Percentiles rank a stretch among this genome's conserved stretches.
phyloP scores from a whole-genome alignment of 768 basidiomycete species.

The Fomitopsis pulvina region DNA sequence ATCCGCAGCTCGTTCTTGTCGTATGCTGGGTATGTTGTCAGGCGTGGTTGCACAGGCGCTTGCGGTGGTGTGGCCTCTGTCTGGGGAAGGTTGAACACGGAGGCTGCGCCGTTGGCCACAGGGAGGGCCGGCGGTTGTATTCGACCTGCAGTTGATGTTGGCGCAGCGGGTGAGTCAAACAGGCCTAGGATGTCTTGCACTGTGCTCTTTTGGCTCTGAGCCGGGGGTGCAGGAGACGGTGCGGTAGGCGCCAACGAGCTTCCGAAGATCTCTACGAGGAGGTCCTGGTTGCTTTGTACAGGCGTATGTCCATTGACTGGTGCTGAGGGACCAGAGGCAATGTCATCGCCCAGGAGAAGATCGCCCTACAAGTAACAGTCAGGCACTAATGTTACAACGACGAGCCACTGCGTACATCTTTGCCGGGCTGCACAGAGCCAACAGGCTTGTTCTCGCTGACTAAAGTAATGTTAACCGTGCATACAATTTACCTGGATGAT shows the following conservation, averaged over 20 bases:
- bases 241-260: constrained; percentile 32
- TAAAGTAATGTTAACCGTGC: constrained; percentile 25
- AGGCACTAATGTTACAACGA: constrained; percentile 1
- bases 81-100: constrained; percentile 33
- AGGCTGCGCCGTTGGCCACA: constrained; percentile 7
- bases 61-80: constrained; percentile 32
- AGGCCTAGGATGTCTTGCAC: constrained; percentile 91
- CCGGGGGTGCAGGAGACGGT: constrained; percentile 32
- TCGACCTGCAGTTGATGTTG: constrained; percentile 19
- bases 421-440: constrained; percentile 75
- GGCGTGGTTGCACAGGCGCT: constrained; percentile 40
- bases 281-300: constrained; percentile 67
- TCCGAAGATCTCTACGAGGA: constrained; percentile 92
- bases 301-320: constrained; percentile 35
- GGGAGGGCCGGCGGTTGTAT: constrained; percentile 13
- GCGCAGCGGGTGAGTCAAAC: constrained; percentile 37
- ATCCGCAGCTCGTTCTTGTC: constrained; percentile 89
- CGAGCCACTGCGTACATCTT: constrained; percentile 46
- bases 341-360: constrained; percentile 81
- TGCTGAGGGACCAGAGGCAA: constrained; percentile 33
- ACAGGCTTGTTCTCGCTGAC: constrained; percentile 97
- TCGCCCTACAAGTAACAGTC: constrained; percentile 40
- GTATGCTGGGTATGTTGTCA: constrained; percentile 79
- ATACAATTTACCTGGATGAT: neutral
- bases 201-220: constrained; percentile 44